Evolutionary conservation across 257 asterid species (phyloP).

Genomic region (Cinchona pubescens): DNA sequence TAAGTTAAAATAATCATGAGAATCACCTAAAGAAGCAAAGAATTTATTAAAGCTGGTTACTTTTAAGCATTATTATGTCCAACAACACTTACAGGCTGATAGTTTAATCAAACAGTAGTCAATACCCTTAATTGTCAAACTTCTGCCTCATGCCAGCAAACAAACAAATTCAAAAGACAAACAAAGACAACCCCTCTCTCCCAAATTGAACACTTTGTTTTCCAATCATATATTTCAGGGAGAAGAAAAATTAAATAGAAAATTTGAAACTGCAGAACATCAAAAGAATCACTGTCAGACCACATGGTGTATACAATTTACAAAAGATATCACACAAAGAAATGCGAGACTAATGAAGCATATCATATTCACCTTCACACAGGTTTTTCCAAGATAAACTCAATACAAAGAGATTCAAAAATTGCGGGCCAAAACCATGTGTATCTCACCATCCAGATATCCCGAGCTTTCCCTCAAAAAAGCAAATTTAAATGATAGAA

Average conservation of each 20-base stretch:
- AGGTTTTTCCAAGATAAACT: not conserved
- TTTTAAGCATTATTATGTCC: not conserved
- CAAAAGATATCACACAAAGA: not conserved
- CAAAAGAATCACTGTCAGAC: not conserved
- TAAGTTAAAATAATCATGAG: not conserved
- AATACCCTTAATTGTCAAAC: not conserved
- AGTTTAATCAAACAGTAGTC: not conserved
- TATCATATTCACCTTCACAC: not conserved
- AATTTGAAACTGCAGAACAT: not conserved
- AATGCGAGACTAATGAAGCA: not conserved
- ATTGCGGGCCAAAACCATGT: not conserved
- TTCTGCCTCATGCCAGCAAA: not conserved
- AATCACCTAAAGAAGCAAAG: not conserved
- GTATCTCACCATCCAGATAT: not conserved
- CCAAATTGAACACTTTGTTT: not conserved
- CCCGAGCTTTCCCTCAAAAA: no score
- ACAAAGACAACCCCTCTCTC: not conserved
- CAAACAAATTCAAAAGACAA: not conserved
- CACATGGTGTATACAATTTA: no score
- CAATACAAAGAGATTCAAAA: not conserved
- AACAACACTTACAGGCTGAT: not conserved
- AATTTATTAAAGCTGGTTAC: not conserved
- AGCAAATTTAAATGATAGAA: not conserved
- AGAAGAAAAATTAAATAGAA: not conserved
- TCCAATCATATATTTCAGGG: not conserved